Evolutionary conservation across 495 filamentous ascomycete species (phyloP), one percentile per base, ranked within the genome.

Genomic region (Xylaria cubensis): DNA sequence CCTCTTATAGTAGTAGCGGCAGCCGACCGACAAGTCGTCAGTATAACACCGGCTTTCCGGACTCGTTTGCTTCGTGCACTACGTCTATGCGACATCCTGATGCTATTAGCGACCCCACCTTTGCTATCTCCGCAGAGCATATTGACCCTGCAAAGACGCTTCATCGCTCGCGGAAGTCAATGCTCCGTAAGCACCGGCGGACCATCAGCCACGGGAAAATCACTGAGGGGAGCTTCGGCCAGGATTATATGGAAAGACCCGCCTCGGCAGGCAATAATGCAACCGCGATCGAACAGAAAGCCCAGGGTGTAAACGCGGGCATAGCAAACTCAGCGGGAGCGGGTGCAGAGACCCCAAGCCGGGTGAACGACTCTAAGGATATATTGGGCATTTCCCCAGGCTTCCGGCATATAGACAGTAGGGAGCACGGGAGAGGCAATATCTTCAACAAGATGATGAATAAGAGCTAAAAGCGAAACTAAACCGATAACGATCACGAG

Each of bases 1-100:
- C 70, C 24, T 66, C 62, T 32, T 48, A 32, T n/a, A 72, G 70
- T 69, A 53, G 69, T 15, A 77, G 71, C 61, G 56, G 74, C 66
- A 79, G 70, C 56, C 74, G 77, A 51, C 75, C 67, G 15, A 53
- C 77, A 29, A 77, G 74, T 56, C 74, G 74, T 19, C 55, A 75
- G 44, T 75, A 78, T 65, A 73, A 77, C 36, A 79, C 77, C 42
- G 77, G 77, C 26, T 79, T 79, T 32, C 77, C 76, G 36, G 77
- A 77, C 51, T 76, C 76, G 2, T 77, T 79, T 51, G 73, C 75
- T 50, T 72, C 75, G 39, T 73, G 71, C 64, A 79, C 77, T 9
- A 79, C 77, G 3, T 78, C 77, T 15, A 51, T 77, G 56, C 77
- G 77, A 32, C 77, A 79, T 26, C 77, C 77, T 17, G 77, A 79